Conservation (phyloP, 139 green algal species). For the Chlamydomonas sphaeroides region DNA sequence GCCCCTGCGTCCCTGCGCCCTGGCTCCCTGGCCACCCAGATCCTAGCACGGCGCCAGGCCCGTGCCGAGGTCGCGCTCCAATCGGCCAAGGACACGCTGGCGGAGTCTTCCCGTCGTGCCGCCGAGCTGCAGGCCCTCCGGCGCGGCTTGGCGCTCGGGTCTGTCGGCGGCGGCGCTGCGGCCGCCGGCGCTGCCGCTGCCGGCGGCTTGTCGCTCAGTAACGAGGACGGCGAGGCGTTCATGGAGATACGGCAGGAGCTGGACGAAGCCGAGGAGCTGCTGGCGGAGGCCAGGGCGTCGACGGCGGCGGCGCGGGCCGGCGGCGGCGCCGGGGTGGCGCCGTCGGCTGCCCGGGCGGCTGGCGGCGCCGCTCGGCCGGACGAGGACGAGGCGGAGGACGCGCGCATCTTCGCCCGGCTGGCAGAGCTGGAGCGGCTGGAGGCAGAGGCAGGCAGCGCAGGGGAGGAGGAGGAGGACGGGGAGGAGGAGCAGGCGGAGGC, state of each 20-base stretch:
- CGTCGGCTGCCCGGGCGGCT: too few species aligned
- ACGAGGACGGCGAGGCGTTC: slow-evolving; percentile 33
- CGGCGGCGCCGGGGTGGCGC: too few species aligned
- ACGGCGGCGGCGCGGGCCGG: not conserved
- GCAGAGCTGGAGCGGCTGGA: slow-evolving; percentile 48
- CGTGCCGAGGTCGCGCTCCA: slow-evolving; percentile 15
- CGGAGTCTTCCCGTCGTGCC: too few species aligned
- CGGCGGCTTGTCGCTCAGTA: not conserved
- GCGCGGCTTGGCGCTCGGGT: too few species aligned
- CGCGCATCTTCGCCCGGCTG: slow-evolving; percentile 46
- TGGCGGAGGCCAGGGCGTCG: slow-evolving; percentile 7
- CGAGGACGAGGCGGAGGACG: not conserved
- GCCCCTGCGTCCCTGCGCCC: too few species aligned
- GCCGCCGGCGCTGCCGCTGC: too few species aligned
- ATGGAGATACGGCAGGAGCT: slow-evolving; percentile 55
- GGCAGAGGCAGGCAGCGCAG: slow-evolving; percentile 3
- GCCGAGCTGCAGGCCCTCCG: too few species aligned
- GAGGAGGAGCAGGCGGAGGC: slow-evolving; percentile 18
- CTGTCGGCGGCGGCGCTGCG: too few species aligned
- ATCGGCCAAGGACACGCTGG: slow-evolving; percentile 34
- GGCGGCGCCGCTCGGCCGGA: not conserved
- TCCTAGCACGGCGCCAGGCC: slow-evolving; percentile 36
- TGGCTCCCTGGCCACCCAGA: too few species aligned
- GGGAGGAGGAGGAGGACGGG: not conserved
- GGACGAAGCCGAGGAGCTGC: slow-evolving; percentile 57